Base-by-base conservation (phyloP, 2,329 filamentous ascomycete genomes). In the Ramularia collo-cygni region DNA sequence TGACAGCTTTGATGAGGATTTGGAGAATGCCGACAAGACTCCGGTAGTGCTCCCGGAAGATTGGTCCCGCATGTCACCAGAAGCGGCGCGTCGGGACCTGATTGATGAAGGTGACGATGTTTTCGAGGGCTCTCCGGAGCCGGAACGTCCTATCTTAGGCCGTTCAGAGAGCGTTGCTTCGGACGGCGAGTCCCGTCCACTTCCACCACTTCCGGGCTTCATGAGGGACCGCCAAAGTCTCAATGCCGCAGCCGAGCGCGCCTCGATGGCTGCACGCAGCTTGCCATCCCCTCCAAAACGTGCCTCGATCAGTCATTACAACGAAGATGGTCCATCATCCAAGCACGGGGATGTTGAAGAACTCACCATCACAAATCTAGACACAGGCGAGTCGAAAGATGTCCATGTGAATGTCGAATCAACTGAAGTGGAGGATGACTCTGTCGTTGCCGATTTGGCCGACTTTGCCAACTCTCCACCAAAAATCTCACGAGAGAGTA, bases 1-100 rank as follows among this genome's bases (percentile, higher is more conserved):
- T 28, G 90, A 95, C 58, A 95, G 90, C 67, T 96, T 96, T 53
- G 90, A 96, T 64, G 90, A 86, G 10, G 94, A 88, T 5, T 74
- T 96, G 1, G 90, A 96, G 64, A 90, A 96, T 58, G 90, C 87
- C 4, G 87, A 94, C 57, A 96, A 96, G 71, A 96, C 92, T 1
- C 92, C 92, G 0, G 92, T 98, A 8, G 90, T 98, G n/a, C 77
- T 93, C 15, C 92, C 92, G 1, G 92, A 96, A 56, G 88, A 95
- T 60, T 98, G 92, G 92, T 80, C 85, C 48, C 85, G 77, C 50
- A 79, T 81, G 74, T 89, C 67, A 67, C 85, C 66, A 60, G 79
- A 71, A 54, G 77, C 63, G 15, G 75, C 70, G n/a, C 70, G 77
- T 47, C 71, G 66, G 10, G 71, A 72, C 16, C 58, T 77, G 27